Percentiles rank a stretch among this genome's conserved stretches.
Evolutionary conservation across 163 green algal genomes (phyloP).

Genomic region (Scenedesmus sp.): DNA sequence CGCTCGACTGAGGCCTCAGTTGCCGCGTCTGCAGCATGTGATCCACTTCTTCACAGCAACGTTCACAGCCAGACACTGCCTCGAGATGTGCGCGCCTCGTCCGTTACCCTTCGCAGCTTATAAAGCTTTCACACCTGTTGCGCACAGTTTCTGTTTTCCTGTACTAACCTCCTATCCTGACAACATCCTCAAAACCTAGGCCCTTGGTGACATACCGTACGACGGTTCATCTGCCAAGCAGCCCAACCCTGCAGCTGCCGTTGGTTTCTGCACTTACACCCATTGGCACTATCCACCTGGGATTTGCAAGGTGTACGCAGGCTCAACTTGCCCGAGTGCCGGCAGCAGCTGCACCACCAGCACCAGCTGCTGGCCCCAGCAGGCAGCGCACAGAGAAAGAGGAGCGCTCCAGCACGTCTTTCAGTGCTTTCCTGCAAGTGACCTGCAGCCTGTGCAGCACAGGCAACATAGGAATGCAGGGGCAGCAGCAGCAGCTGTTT

Average conservation of each 20-base stretch:
- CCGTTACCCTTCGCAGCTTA: not conserved
- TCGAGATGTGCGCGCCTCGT: not conserved
- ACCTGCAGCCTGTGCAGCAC: constrained; percentile 30
- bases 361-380: constrained; percentile 1
- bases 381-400: constrained; percentile 43
- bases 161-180: not conserved
- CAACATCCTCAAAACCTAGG: not conserved
- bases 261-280: not conserved
- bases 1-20: not conserved
- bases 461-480: not conserved
- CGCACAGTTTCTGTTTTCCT: no score
- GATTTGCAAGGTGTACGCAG: no score
- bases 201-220: not conserved
- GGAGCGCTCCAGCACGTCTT: constrained; percentile 42
- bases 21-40: not conserved
- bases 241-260: not conserved
- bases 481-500: not conserved
- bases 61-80: not conserved
- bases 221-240: not conserved
- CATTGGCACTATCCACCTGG: not conserved
- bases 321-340: not conserved
- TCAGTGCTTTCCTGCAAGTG: constrained; percentile 45
- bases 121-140: not conserved
- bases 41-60: not conserved
- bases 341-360: not conserved